Base-by-base conservation (phyloP, 2,329 filamentous ascomycete species). In the Colletotrichum sp. region DNA sequence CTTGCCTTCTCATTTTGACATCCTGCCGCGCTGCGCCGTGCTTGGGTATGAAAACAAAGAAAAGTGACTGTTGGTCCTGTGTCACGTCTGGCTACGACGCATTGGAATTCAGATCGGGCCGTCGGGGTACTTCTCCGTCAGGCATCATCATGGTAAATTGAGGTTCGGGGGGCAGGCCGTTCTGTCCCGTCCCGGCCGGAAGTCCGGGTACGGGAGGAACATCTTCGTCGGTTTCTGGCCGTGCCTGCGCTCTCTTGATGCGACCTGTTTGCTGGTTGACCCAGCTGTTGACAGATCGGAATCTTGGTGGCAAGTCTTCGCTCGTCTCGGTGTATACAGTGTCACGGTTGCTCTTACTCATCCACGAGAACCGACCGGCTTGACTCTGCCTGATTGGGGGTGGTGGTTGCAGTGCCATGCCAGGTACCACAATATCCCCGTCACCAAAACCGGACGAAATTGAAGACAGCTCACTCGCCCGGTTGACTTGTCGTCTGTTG, bases 391-490 rank as follows among this genome's bases (percentile, higher is more conserved):
- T 66, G 7, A 73, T 66, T 7, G 76, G 71, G 16, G 75, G 75
- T 7, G 76, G 76, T 34, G 74, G 75, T 30, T 70, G 75, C 52
- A 77, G 64, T 64, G 43, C 69, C 73, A 77, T 70, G 2, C 65
- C 75, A 10, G 86, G 85, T 30, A 89, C 81, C 36, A 90, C 86
- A 32, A 92, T 90, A 59, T 92, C 89, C 28, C 88, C 90, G 78
- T 93, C 91, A 21, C 91, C 91, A 76, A 93, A 93, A 8, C 91
- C 91, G 0, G 92, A 93, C 0, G 91, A 93, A 5, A 93, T 84
- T 0, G 91, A 93, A 0, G 91, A 92, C 36, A 92, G 79, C 63
- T 88, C 87, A 74, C 89, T 91, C 5, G 83, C 80, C 9, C 87
- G 85, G 36, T 87, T 85, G 4, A 82, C 82, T 71, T 83, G 82